These are phyloP conservation scores for Mucor saturninus DNA, from an alignment of 371 early-diverging fungal species.

Conservation along the genomic window DNA sequence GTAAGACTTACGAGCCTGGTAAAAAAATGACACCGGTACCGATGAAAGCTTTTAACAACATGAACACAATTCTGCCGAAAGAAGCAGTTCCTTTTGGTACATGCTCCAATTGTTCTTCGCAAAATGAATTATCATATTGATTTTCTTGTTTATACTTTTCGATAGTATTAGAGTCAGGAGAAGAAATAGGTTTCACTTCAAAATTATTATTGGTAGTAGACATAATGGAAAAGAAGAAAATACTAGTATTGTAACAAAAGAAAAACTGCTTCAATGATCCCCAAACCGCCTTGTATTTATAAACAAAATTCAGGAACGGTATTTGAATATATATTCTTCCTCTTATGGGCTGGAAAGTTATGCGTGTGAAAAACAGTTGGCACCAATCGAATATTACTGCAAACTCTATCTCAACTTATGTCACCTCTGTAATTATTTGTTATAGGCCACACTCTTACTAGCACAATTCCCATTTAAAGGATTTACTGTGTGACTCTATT, in stretches of 20 bases:
- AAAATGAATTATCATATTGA: conserved; percentile 5
- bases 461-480: too few relatives aligned
- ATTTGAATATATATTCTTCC: not conserved
- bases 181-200: conserved; percentile 11
- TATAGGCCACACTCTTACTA: too few relatives aligned
- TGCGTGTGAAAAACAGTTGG: conserved; percentile 5
- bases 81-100: conserved; percentile 56
- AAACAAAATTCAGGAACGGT: not conserved
- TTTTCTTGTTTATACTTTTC: conserved; percentile 23
- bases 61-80: conserved; percentile 67
- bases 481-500: too few relatives aligned
- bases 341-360: not conserved
- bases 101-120: conserved; percentile 32
- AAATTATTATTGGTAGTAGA: conserved; percentile 1
- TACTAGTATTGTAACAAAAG: not conserved
- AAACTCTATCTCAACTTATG: not conserved
- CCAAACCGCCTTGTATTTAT: not conserved
- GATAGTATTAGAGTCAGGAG: not conserved
- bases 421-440: too few relatives aligned
- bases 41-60: conserved; percentile 78
- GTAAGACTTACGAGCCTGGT: conserved; percentile 62
- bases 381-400: not conserved
- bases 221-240: not conserved
- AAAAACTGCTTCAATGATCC: not conserved
- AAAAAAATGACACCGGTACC: conserved; percentile 72